These are phyloP conservation scores for Phlebopus sp. DNA, from an alignment of 1,284 basidiomycete genomes.

Conservation along the genomic window DNA sequence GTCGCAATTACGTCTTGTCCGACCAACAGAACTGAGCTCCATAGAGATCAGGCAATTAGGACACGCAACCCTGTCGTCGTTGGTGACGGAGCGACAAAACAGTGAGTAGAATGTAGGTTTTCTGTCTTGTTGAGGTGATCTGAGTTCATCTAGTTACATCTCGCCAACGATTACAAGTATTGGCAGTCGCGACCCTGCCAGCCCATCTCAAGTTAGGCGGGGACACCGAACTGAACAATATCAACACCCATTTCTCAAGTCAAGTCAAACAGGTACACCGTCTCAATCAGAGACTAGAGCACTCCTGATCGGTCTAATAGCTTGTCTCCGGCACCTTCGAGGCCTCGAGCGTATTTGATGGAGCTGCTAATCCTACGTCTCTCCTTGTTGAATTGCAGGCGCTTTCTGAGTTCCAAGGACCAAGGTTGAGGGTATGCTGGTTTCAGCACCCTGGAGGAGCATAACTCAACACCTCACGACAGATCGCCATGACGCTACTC, in stretches of 20 bases:
- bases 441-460: neutral
- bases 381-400: conserved; percentile 26
- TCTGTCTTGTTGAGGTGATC: neutral
- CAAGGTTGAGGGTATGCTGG: conserved; percentile 20
- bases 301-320: conserved; percentile 15
- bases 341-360: neutral
- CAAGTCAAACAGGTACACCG: conserved; percentile 24
- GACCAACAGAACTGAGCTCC: conserved; percentile 14
- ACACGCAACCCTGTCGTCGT: conserved; percentile 2
- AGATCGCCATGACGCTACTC: conserved; percentile 18
- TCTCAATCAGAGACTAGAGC: neutral
- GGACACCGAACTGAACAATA: conserved; percentile 10
- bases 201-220: conserved; percentile 8
- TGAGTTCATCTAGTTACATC: conserved; percentile 17
- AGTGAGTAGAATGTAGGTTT: conserved; percentile 11
- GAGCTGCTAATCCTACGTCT: conserved; percentile 15
- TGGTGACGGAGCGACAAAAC: neutral
- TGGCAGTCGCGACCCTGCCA: conserved; percentile 27
- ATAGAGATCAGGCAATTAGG: conserved; percentile 20
- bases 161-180: conserved; percentile 23
- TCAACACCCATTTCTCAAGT: conserved; percentile 18
- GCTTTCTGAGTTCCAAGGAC: conserved; percentile 14
- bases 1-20: conserved; percentile 38
- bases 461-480: neutral
- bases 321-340: conserved; percentile 12